Base-by-base conservation (phyloP, 495 filamentous ascomycete species). In the Chaetomidium leptoderma region DNA sequence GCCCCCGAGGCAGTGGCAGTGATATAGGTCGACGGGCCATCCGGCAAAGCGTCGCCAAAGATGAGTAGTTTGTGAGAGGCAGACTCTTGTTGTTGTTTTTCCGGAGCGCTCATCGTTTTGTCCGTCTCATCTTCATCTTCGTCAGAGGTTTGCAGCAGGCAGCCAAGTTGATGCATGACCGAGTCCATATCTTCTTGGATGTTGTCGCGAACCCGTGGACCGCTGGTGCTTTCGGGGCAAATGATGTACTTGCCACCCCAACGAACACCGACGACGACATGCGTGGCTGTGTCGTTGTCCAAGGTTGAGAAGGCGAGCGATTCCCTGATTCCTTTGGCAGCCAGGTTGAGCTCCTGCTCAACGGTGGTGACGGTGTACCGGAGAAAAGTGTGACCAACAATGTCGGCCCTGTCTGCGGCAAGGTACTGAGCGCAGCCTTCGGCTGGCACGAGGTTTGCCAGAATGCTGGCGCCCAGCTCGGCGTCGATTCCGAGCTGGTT, bases 341-440 rank as follows among this genome's bases (percentile, higher is more conserved):
- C 21, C 13, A 53, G 37, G 14, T 43, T 53, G 33, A 53, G 14
- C n/a, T 1, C 13, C 37, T 53, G 24, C 21, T 53, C 37, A 13
- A 53, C 6, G 16, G 51, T 53, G 21, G 51, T 53, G 51, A 53
- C 7, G 7, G 23, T 53, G 36, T 53, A 53, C 16, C 10, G 23
- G 13, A 53, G 32, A 1, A n/a, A 53, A 1, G 36, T 17, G 16
- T 29, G 37, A 19, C 14, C 36, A 14, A 3, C 27, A 26, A 4
- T 14, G 26, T 4, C 9, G 16, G 5, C 2, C 7, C 32, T n/a
- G 26, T n/a, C 14, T 13, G 14, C 9, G 16, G 16, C 16, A 3
- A 47, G 44, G 27, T 17, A 47, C 0, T 1, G 23, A 17, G 44
- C 44, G 2, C 24, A 29, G 11, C 44, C 44, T 2, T 17, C 44